Conservation (phyloP, 768 basidiomycete species). For the Lyophyllum atratum region DNA sequence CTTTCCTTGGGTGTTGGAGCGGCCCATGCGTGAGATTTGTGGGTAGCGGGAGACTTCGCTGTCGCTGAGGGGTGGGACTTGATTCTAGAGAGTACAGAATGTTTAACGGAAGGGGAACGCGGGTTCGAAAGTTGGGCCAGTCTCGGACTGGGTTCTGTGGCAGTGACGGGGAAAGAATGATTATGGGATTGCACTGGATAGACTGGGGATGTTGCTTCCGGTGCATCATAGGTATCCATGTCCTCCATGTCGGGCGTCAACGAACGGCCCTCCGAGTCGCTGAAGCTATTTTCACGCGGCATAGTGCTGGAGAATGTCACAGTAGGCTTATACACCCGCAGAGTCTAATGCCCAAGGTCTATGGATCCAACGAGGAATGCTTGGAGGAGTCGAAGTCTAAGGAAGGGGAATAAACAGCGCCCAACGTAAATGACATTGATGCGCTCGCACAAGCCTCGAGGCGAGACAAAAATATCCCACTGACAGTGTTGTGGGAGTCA, state of each 20-base stretch:
- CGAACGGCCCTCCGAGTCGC: conserved; percentile 65
- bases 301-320: conserved; percentile 27
- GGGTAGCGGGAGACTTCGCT: conserved; percentile 2
- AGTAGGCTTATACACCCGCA: neutral
- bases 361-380: neutral
- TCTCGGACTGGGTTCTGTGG: neutral
- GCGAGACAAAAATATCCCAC: neutral
- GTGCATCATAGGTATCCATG: neutral
- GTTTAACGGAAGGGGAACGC: conserved; percentile 10
- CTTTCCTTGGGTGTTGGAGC: conserved; percentile 43
- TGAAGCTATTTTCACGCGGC: conserved; percentile 70
- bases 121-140: neutral
- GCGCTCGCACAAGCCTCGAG: conserved; percentile 2
- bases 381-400: neutral
- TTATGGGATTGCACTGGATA: conserved; percentile 20
- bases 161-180: conserved; percentile 1
- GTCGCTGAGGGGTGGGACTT: conserved; percentile 1
- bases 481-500: neutral
- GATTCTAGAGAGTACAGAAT: conserved; percentile 10
- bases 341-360: neutral
- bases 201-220: conserved; percentile 2
- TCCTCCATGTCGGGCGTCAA: conserved; percentile 67
- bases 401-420: conserved; percentile 3
- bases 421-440: neutral
- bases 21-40: conserved; percentile 15